phyloP scores from a whole-genome alignment of 106 monocot genomes.

The Phalaenopsis equestris region DNA sequence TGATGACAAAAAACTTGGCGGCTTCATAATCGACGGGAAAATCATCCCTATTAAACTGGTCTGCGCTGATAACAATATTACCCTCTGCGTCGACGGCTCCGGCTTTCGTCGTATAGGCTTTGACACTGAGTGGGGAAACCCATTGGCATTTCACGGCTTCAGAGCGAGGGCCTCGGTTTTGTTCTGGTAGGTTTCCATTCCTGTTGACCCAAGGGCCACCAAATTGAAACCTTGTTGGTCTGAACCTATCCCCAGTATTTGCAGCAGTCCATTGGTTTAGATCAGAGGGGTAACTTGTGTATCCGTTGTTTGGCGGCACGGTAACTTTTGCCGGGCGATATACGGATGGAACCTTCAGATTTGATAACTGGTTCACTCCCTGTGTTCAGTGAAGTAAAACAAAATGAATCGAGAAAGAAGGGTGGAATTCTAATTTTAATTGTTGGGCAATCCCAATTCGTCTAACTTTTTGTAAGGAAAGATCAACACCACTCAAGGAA shows the following conservation, averaged over 20 bases:
- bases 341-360: conserved; percentile 4
- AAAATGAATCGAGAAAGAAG: not conserved
- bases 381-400: not conserved
- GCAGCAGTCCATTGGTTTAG: not conserved
- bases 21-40: conserved; percentile 49
- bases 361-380: conserved; percentile 3
- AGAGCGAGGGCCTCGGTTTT: conserved; percentile 61
- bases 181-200: conserved; percentile 20
- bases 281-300: not conserved
- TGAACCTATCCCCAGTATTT: not conserved
- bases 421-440: not conserved
- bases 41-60: conserved; percentile 50
- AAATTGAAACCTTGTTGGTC: conserved; percentile 6
- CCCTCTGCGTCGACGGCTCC: conserved; percentile 22
- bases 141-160: conserved; percentile 24
- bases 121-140: conserved; percentile 16
- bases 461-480: too few species aligned
- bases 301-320: not conserved
- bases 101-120: conserved; percentile 25
- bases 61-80: conserved; percentile 32
- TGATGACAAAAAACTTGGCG: conserved; percentile 82
- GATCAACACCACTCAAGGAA: not conserved
- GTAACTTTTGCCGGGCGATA: conserved; percentile 8
- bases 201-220: not conserved
- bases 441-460: not conserved